Conservation (phyloP, 306 rosid genomes). For the Myrica gale region DNA sequence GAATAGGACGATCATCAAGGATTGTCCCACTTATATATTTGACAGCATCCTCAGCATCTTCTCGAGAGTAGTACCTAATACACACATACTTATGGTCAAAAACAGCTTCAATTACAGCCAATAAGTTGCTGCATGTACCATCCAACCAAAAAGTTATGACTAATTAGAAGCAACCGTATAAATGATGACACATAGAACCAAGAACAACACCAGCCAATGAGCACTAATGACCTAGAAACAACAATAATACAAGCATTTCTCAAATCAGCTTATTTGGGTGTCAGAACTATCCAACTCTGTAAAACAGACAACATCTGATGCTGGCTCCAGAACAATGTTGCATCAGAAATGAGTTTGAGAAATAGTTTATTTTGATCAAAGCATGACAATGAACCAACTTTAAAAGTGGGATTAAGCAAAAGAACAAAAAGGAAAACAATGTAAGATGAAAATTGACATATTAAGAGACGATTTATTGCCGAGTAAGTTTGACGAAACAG, state of each 20-base stretch:
- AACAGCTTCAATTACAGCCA: not conserved
- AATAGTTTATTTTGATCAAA: not conserved
- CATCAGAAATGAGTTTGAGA: not conserved
- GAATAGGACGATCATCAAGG: conserved; percentile 98
- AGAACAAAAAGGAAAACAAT: not conserved
- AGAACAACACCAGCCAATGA: not conserved
- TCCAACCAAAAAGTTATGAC: not conserved
- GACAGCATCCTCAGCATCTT: conserved; percentile 94
- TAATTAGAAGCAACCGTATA: not conserved
- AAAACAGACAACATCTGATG: not conserved
- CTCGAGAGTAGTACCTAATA: conserved; percentile 82
- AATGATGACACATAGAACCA: not conserved
- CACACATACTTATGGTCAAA: conserved; percentile 6
- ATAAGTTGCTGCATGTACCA: conserved; percentile 9
- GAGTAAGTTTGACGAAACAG: not conserved
- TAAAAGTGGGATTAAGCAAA: not conserved
- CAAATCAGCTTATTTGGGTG: not conserved
- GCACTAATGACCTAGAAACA: not conserved
- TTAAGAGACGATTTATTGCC: not conserved
- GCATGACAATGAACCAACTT: not conserved
- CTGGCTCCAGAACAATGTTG: not conserved
- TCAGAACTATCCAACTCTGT: not conserved
- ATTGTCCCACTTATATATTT: conserved; percentile 92
- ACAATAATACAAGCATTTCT: not conserved
- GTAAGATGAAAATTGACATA: too few relatives aligned